phyloP scores from a whole-genome alignment of 306 rosid genomes.

The Hylodesmum podocarpum region DNA sequence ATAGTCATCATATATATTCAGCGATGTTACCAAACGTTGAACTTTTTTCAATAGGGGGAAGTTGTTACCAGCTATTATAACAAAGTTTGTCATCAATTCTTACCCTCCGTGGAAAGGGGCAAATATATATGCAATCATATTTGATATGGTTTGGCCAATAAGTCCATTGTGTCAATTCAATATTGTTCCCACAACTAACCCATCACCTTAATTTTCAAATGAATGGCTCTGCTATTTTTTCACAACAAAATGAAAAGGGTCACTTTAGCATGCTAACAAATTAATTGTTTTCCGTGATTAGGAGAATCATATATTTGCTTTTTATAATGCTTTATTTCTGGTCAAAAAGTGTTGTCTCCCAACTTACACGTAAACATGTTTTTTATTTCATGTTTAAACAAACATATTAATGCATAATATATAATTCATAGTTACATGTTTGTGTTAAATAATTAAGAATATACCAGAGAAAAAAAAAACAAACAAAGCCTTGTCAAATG shows the following conservation, averaged over 20 bases:
- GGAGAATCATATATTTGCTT: conserved; percentile 35
- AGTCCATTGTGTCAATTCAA: conserved; percentile 18
- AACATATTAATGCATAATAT: not conserved
- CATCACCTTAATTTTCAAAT: conserved; percentile 25
- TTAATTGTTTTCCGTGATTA: conserved; percentile 36
- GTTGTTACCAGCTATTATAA: conserved; percentile 43
- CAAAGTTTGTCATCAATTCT: conserved; percentile 8
- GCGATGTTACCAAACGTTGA: conserved; percentile 39
- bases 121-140: not conserved
- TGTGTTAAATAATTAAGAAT: not conserved
- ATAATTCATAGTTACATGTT: not conserved
- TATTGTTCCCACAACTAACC: conserved; percentile 17
- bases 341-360: conserved; percentile 45
- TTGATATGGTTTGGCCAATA: conserved; percentile 4
- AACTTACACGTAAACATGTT: conserved; percentile 26
- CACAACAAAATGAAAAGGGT: conserved; percentile 4
- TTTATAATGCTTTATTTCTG: conserved; percentile 36
- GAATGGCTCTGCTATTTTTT: not conserved
- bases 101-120: conserved; percentile 24
- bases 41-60: conserved; percentile 17
- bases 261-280: conserved; percentile 21
- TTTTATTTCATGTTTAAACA: not conserved
- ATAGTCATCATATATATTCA: conserved; percentile 31
- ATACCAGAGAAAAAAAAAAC: not conserved
- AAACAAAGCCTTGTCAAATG: not conserved